Base-by-base conservation (phyloP, 1,284 basidiomycete species). In the Ceratobasidium sp. region DNA sequence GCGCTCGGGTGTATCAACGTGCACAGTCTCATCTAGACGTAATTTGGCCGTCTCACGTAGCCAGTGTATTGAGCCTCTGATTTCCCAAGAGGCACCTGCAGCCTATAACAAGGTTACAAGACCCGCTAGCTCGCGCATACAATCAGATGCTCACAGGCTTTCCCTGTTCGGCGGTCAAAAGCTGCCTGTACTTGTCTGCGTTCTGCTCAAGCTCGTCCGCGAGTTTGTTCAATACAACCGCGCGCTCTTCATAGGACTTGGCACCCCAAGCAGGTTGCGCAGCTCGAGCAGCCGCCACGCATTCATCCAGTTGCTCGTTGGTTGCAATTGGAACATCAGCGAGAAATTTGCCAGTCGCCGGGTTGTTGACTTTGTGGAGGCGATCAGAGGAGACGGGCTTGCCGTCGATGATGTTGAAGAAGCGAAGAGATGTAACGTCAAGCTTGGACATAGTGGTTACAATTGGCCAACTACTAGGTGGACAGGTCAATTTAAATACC, bases 1-100 rank as follows among this genome's bases (percentile, higher is more conserved):
- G n/a, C 64, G 64, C 17, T 67, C 64, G n/a, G 64, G 64, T 20
- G 64, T 67, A 55, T 67, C 64, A n/a, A 67, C 64, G 52, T 67
- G 64, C 2, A 67, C 52, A 17, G 35, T 53, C n/a, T 67, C 64
- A 38, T 67, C 64, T 52, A 67, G n/a, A 22, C 64, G 35, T 1
- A 54, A 52, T 27, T 55, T 53, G 27, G 50, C 29, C 20, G 52
- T 55, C 45, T 54, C 64, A 53, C 64, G 64, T 22, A 67, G 29
- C 64, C 64, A 67, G 40, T 38, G 50, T 17, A 67, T 40, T 10
- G 64, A 67, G 17, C 64, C 64, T 8, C 64, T 52, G 35, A 67
- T 53, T 20, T 67, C 64, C 64, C 49, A 67, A 29, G 35, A 32
- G 15, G 64, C 64, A 32, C 64, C 64, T 15, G 52, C 50, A 8